Evolutionary conservation across 805 yeast species (phyloP), one percentile per base, ranked within the genome.

Genomic region (Candida bentonensis): DNA sequence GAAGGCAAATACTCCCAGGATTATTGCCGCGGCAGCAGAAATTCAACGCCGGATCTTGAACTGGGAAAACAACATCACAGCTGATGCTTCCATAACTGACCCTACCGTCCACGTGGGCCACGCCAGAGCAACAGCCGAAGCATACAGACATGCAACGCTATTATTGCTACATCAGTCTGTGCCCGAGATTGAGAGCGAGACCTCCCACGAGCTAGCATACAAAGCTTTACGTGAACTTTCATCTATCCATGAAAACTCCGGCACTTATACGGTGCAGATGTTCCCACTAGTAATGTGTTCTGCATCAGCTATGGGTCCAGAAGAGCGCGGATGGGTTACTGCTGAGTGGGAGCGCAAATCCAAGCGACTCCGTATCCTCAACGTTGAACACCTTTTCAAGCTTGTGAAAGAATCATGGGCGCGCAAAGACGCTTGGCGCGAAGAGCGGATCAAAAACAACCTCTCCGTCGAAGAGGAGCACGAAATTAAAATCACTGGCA

Each of bases 361-460:
- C 17, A 65, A 70, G 15, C 67, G 69, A 53, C 63, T 79, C 65
- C 74, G 80, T 76, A 68, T 79, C 42, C 84, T 83, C 1, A 79
- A 78, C 48, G 71, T 78, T 15, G 82, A 76, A 51, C 61, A 80
- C 23, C 76, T 85, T 0, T 63, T 74, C 44, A 84, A 79, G 51
- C 82, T 79, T 9, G 79, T 79, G 27, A 73, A 75, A 48, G 87
- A 79, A 55, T 84, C 78, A 5, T 79, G 87, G 87, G 62, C 70
- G 33, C 59, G 86, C 21, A 75, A 74, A 46, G 82, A 78, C 53
- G 66, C 69, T 21, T 45, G 57, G 61, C 30, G 52, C 55, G 11
- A 47, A 9, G 36, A 30, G 20, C 36, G 36, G 7, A 11, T 11
- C 7, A 15, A 7, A 4, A 30, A 30, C 5, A n/a, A n/a, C 11